These are phyloP conservation scores for Acanthochlamys bracteata DNA, from an alignment of 106 monocot genomes.

Conservation along the genomic window DNA sequence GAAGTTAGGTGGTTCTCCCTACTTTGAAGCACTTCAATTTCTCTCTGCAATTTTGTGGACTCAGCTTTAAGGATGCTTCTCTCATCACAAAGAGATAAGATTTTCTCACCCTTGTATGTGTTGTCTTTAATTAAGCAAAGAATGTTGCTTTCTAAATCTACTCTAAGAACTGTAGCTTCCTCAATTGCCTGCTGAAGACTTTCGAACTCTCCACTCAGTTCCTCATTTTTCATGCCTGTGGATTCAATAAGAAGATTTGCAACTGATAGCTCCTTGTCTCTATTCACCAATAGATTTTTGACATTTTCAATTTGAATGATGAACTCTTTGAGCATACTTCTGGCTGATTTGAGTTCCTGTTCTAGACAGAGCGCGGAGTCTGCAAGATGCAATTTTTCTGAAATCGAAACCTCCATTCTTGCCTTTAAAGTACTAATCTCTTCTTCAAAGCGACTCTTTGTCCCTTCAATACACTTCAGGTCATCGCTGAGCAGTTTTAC, in stretches of 20 bases:
- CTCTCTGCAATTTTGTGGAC: conserved; percentile 9
- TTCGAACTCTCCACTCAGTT: conserved; percentile 18
- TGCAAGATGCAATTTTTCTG: conserved; percentile 39
- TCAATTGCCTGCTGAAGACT: conserved; percentile 15
- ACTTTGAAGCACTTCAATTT: conserved; percentile 22
- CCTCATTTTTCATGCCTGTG: conserved; percentile 5
- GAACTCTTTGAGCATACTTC: conserved; percentile 10
- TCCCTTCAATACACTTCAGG: conserved; percentile 20
- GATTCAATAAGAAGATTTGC: conserved; percentile 18
- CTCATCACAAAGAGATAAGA: conserved; percentile 15
- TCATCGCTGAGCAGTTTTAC: conserved; percentile 18
- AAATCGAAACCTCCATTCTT: conserved; percentile 15
- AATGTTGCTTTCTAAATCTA: conserved; percentile 22
- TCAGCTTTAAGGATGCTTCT: conserved; percentile 16
- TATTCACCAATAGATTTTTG: conserved; percentile 16
- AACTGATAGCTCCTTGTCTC: conserved; percentile 21
- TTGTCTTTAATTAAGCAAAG: conserved; percentile 11
- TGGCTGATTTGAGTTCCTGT: conserved; percentile 22
- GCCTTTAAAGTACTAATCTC: conserved; percentile 23
- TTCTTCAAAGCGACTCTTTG: conserved; percentile 20
- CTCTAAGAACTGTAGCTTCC: conserved; percentile 17
- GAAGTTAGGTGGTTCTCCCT: conserved; percentile 18
- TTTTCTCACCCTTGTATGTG: conserved; percentile 24
- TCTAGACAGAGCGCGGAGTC: conserved; percentile 18
- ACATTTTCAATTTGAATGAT: conserved; percentile 7